These are phyloP conservation scores for Antitrichia curtipendula DNA, from an alignment of 225 moss, liverwort and hornwort genomes.

Conservation along the genomic window DNA sequence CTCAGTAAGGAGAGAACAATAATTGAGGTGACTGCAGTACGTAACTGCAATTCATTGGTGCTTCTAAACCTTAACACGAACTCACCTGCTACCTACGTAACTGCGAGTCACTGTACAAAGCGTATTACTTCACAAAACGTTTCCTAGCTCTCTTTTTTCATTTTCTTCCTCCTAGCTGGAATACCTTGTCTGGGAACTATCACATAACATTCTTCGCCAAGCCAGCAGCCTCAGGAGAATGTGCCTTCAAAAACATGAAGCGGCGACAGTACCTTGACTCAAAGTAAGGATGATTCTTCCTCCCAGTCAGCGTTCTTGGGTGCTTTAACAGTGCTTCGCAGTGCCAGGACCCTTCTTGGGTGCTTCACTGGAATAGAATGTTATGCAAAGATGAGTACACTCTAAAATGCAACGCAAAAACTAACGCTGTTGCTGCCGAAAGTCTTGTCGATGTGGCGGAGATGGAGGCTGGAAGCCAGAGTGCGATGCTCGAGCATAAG, in stretches of 20 bases:
- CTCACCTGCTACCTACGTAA: conserved; percentile 1
- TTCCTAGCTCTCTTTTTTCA: neutral
- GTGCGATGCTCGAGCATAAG: conserved; percentile 58
- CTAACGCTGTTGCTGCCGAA: conserved; percentile 62
- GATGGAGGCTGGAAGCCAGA: conserved; percentile 63
- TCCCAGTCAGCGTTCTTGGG: neutral
- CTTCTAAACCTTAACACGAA: conserved; percentile 17
- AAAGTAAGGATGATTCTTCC: neutral
- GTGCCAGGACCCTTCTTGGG: neutral
- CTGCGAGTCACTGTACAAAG: conserved; percentile 31
- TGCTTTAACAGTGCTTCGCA: neutral
- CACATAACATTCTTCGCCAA: neutral
- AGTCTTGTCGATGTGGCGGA: conserved; percentile 66
- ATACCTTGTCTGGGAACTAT: neutral
- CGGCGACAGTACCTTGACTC: neutral
- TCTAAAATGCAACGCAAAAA: neutral
- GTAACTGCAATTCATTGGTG: neutral
- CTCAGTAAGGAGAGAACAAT: conserved; percentile 10
- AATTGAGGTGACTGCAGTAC: conserved; percentile 14
- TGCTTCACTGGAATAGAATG: neutral
- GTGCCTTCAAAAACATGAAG: neutral
- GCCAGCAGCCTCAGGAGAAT: neutral
- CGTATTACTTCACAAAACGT: conserved; percentile 10
- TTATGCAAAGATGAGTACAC: neutral
- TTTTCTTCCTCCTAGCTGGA: neutral